phyloP scores from a whole-genome alignment of 139 green algal species.

The Chlamydomonas asymmetrica region DNA sequence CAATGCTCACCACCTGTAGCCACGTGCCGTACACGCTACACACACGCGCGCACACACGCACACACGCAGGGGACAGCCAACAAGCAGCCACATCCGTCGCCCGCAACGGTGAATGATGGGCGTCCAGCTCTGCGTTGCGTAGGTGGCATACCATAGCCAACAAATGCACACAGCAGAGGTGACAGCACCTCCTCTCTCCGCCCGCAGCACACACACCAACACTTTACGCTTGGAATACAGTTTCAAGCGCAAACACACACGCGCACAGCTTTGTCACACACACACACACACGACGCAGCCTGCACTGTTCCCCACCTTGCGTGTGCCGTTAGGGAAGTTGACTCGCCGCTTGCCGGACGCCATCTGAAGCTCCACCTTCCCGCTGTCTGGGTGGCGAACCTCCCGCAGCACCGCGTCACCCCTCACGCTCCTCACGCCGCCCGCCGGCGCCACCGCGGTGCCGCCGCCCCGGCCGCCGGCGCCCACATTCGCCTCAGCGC shows the following conservation, averaged over 20 bases:
- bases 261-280: not conserved
- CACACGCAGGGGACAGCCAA: no score
- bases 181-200: no score
- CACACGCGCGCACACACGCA: no score
- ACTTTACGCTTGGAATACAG: no score
- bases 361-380: slow-evolving; percentile 64
- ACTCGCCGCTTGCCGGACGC: slow-evolving; percentile 47
- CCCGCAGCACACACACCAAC: not conserved
- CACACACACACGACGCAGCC: not conserved
- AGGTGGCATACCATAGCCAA: no score
- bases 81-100: no score
- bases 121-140: no score
- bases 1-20: not conserved
- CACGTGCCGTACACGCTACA: no score
- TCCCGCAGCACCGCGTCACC: slow-evolving; percentile 31
- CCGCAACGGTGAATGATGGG: no score
- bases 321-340: slow-evolving; percentile 72
- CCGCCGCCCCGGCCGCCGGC: not conserved
- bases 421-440: not conserved
- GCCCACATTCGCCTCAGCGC: not conserved
- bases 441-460: no score
- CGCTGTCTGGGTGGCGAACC: slow-evolving; percentile 49
- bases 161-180: no score
- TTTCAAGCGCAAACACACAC: not conserved
- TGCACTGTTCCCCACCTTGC: slow-evolving; percentile 38